A percentile compares a stretch with the other conserved stretches of the same genome.
Conservation (phyloP, 2,329 filamentous ascomycete species). For the Pseudocercospora crystallina region DNA sequence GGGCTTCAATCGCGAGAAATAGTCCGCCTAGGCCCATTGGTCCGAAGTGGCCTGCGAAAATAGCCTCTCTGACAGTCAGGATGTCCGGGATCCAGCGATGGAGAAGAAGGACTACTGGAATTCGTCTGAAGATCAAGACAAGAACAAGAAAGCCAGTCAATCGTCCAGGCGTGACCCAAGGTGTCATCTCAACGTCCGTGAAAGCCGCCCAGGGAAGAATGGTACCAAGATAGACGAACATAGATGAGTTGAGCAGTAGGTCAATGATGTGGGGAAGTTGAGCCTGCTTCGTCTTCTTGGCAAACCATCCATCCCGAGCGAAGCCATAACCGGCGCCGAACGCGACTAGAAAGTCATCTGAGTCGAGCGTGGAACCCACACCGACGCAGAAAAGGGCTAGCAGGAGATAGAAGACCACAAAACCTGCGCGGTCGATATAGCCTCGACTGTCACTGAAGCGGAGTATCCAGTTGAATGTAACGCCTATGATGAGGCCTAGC, state of each 20-base stretch:
- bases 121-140: slow-evolving; percentile 53
- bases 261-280: slow-evolving; percentile 54
- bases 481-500: slow-evolving; percentile 51
- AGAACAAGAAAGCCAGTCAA: slow-evolving; percentile 50
- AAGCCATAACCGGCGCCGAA: slow-evolving; percentile 59
- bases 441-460: slow-evolving; percentile 46
- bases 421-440: slow-evolving; percentile 51
- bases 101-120: slow-evolving; percentile 51
- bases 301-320: slow-evolving; percentile 55
- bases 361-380: slow-evolving; percentile 52
- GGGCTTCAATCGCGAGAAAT: slow-evolving; percentile 57
- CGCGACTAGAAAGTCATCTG: slow-evolving; percentile 58
- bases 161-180: slow-evolving; percentile 40
- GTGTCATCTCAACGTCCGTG: slow-evolving; percentile 39
- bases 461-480: slow-evolving; percentile 48
- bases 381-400: slow-evolving; percentile 54
- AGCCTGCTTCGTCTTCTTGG: slow-evolving; percentile 47
- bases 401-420: slow-evolving; percentile 58
- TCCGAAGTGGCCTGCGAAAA: slow-evolving; percentile 59
- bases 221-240: slow-evolving; percentile 59
- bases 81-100: slow-evolving; percentile 52
- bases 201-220: slow-evolving; percentile 55
- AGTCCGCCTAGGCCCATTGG: slow-evolving; percentile 59
- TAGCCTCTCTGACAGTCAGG: slow-evolving; percentile 51
- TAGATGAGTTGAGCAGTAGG: slow-evolving; percentile 55